Evolutionary conservation across 2,329 filamentous ascomycete species (phyloP).

Genomic region (Fusarium solani-melongenae): DNA sequence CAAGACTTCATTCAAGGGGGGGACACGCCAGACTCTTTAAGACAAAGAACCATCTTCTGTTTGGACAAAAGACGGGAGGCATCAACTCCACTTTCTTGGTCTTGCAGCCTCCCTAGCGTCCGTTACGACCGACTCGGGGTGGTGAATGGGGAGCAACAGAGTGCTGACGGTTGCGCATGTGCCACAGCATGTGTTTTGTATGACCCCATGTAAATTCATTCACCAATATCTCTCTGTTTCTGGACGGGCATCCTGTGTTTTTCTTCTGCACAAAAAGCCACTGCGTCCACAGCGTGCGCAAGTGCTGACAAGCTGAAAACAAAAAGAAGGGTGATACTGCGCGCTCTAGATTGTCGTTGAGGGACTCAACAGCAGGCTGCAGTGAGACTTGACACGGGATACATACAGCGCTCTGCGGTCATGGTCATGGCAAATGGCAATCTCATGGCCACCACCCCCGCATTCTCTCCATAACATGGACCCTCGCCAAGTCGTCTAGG

Average conservation of each 20-base stretch:
- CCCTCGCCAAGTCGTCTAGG: not conserved
- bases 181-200: constrained; percentile 13
- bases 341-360: not conserved
- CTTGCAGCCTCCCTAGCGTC: constrained; percentile 8
- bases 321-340: not conserved
- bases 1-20: not conserved
- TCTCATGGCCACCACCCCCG: not conserved
- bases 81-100: constrained; percentile 1
- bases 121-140: not conserved
- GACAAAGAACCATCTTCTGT: constrained; percentile 3
- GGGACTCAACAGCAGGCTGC: not conserved
- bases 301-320: constrained; percentile 29
- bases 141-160: constrained; percentile 11
- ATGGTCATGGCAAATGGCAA: not conserved
- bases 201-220: not conserved
- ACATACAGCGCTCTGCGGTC: not conserved
- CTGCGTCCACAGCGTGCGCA: not conserved
- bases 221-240: not conserved
- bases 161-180: constrained; percentile 28
- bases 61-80: constrained; percentile 14
- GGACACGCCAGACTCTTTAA: constrained; percentile 5
- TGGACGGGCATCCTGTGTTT: not conserved
- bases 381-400: not conserved
- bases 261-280: not conserved
- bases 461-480: not conserved